Base-by-base conservation (phyloP, 2,329 filamentous ascomycete species). In the Epicoccum sorghinum region DNA sequence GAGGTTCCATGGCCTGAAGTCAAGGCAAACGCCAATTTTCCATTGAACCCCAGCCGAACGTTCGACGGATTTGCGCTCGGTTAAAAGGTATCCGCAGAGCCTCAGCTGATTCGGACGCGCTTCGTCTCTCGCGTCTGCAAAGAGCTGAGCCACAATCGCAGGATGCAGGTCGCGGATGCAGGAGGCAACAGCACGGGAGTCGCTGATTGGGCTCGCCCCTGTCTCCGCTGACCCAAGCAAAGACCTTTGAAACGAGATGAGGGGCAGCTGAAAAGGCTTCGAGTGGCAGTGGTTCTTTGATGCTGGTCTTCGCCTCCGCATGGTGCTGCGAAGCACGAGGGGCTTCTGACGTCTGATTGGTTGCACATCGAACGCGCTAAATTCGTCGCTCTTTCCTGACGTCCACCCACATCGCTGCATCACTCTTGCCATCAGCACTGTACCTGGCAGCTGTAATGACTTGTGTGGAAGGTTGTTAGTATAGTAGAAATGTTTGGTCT, bases 341-440 rank as follows among this genome's bases (percentile, higher is more conserved):
- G 18, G 33, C 25, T 23, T 64, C 46, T 29, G 59, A 32, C 13
- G 32, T 29, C 27, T 66, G 66, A 70, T 65, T 72, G 68, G 70
- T 30, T 47, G 30, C 48, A 40, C 40, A 10, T 3, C 2, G 18
- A 36, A 44, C 12, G 35, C 60, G 59, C 68, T 68, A 68, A 57
- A 56, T 52, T 64, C 64, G 61, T 52, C 44, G 53, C 47, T 38
- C 40, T 58, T 44, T 49, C 49, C 54, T 63, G 50, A 65, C 66
- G 54, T 63, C 71, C 70, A 72, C 59, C 56, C 70, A 71, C 58
- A 53, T 48, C 33, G 61, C 64, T 58, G 54, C 65, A 61, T 66
- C 54, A 61, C 64, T 58, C 50, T 61, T 52, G 59, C 58, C 42
- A 59, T 55, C 51, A 55, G 60, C 62, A 60, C 58, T 25, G 52